Conservation (phyloP, 1,284 basidiomycete species). For the Austroboletus niveus region DNA sequence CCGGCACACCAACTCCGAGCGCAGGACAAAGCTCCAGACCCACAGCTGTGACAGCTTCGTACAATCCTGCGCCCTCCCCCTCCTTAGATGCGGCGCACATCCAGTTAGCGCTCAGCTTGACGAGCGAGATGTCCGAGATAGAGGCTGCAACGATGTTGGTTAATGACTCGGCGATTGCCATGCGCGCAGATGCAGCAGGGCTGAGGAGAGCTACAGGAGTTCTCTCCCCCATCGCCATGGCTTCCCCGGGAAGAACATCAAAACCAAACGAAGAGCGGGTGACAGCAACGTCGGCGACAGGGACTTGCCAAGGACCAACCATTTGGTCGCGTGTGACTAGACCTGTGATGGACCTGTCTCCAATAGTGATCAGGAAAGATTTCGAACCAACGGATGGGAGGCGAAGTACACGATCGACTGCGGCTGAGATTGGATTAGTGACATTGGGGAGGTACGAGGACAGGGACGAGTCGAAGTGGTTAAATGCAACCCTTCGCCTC, state of each 20-base stretch:
- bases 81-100: slow-evolving; percentile 94
- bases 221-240: slow-evolving; percentile 97
- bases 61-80: slow-evolving; percentile 89
- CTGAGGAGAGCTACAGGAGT: slow-evolving; percentile 89
- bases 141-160: slow-evolving; percentile 89
- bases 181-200: slow-evolving; percentile 88
- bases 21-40: slow-evolving; percentile 95
- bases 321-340: slow-evolving; percentile 97
- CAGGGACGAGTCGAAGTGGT: slow-evolving; percentile 74
- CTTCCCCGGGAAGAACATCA: slow-evolving; percentile 81
- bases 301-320: slow-evolving; percentile 99
- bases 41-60: slow-evolving; percentile 90
- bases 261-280: slow-evolving; percentile 96
- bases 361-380: slow-evolving; percentile 97
- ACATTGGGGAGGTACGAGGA: slow-evolving; percentile 57
- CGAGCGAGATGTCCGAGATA: slow-evolving; percentile 65
- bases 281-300: slow-evolving; percentile 96
- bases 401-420: slow-evolving; percentile 81
- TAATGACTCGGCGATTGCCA: slow-evolving; percentile 94
- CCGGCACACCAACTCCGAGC: slow-evolving; percentile 92
- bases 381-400: slow-evolving; percentile 95
- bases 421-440: slow-evolving; percentile 52
- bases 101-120: slow-evolving; percentile 99
- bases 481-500: slow-evolving; percentile 50
- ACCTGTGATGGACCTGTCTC: slow-evolving; percentile 92